Evolutionary conservation across 1,139 yeast genomes (phyloP), one percentile per base, ranked within the genome.

Genomic region (Pichia sp.): DNA sequence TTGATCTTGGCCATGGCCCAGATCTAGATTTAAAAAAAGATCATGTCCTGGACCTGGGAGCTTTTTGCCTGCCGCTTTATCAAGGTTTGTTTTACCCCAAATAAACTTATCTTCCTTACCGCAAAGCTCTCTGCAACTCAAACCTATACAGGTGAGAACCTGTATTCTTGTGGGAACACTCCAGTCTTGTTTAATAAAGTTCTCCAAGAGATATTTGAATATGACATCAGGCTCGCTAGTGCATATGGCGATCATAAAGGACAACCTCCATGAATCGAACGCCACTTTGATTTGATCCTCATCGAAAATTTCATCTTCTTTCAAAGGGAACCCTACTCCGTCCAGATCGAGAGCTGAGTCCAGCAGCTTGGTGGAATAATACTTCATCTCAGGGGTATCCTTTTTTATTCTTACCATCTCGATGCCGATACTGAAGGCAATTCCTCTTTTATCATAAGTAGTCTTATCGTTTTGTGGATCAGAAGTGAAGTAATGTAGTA

Each of bases 111-210:
- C 92, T 3, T 52, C 53, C n/a, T 54, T 43, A 0, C 92, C 92
- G 51, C 80, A 70, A 15, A 84, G 70, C 59, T 81, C 84, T 59
- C 93, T 70, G 0, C 85, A 82, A 4, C 84, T 79, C 43, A 84
- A 68, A 0, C 86, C 80, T 15, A 84, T 64, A 0, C 83, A 72
- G 1, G 87, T 75, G 34, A 86, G 67, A 23, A 85, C 72, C 54
- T 75, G 68, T 65, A 85, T 72, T 48, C 92, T 68, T 58, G 81
- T 85, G 59, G 82, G 85, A 19, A 86, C 70, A 0, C 90, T 84
- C 61, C 81, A 82, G 64, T 86, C 95, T 0, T 89, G 90, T 0
- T 75, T 69, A 4, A 76, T 69, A 32, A 85, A 70, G 45, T 81
- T 64, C 36, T 70, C 64, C 36, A 78, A 70, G 3, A 82, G 58